These are phyloP conservation scores for Geoglossum glabrum DNA, from an alignment of 495 filamentous ascomycete species.

Conservation along the genomic window DNA sequence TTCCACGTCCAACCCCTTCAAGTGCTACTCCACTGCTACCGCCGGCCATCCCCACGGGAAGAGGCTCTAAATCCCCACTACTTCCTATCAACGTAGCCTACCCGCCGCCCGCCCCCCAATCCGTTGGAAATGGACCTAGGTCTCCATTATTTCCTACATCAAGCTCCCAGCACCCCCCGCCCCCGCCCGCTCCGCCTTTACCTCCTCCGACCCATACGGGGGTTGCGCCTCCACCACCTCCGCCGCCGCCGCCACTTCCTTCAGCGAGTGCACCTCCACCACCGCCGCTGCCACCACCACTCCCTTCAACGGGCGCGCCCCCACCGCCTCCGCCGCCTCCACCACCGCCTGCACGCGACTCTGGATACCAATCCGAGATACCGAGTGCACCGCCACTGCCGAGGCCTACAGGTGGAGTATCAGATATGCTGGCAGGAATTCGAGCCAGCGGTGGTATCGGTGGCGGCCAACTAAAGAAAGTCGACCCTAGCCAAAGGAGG, in stretches of 20 bases:
- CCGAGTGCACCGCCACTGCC: constrained; percentile 35
- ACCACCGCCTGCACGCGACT: constrained; percentile 40
- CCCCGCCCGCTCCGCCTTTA: constrained; percentile 20
- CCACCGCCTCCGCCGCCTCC: constrained; percentile 54
- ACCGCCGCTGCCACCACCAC: constrained; percentile 25
- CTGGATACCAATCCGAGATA: constrained; percentile 33
- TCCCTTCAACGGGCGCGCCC: constrained; percentile 17
- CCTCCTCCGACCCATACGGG: constrained; percentile 14
- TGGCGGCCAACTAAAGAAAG: constrained; percentile 55
- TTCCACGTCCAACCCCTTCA: constrained; percentile 14
- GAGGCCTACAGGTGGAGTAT: constrained; percentile 27
- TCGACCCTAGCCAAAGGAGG: constrained; percentile 51
- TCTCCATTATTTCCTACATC: background rate
- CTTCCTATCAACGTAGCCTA: constrained; percentile 19
- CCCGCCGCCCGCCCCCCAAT: constrained; percentile 13
- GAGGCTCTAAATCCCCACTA: constrained; percentile 14
- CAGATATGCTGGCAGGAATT: constrained; percentile 65
- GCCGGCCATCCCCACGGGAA: constrained; percentile 9
- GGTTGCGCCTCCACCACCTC: constrained; percentile 12
- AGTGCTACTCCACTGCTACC: constrained; percentile 17
- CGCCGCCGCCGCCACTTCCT: constrained; percentile 16
- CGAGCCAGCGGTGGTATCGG: constrained; percentile 52
- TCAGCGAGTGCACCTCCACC: constrained; percentile 16
- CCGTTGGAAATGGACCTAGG: background rate
- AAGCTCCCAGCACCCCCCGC: constrained; percentile 8